phyloP scores from a whole-genome alignment of 108 stramenopile species.

The Nannochloropsis salina region DNA sequence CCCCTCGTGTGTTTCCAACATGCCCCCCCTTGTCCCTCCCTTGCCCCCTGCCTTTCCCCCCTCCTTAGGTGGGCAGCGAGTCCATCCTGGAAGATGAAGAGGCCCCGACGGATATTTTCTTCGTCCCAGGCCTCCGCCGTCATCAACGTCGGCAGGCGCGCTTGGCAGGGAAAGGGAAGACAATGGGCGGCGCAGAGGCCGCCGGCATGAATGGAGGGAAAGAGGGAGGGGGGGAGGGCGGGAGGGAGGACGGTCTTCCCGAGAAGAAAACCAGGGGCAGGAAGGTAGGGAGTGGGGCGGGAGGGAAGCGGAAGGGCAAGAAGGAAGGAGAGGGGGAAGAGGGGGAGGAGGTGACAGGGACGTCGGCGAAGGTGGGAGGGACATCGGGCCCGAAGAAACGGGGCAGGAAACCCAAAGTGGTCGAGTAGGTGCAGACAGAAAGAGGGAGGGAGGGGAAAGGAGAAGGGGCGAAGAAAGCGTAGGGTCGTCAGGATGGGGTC shows the following conservation, averaged over 20 bases:
- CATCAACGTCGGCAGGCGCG: not conserved
- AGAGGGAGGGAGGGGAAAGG: not conserved
- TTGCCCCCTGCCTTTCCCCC: not conserved
- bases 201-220: not conserved
- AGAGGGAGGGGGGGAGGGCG: not conserved
- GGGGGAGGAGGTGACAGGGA: too few species aligned
- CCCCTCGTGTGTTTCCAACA: not conserved
- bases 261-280: not conserved
- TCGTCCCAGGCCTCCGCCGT: not conserved
- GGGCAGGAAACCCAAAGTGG: slow-evolving; percentile 12
- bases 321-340: not conserved
- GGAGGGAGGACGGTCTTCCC: not conserved
- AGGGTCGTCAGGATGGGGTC: not conserved
- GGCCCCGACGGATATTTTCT: not conserved
- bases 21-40: not conserved
- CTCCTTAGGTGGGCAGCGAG: not conserved
- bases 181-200: not conserved
- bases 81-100: not conserved
- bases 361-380: too few species aligned
- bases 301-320: not conserved
- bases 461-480: not conserved
- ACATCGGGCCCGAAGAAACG: not conserved
- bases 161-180: not conserved
- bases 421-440: not conserved
- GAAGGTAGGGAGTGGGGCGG: not conserved